Conservation (phyloP, 139 green algal species). For the Parachlorella kessleri region DNA sequence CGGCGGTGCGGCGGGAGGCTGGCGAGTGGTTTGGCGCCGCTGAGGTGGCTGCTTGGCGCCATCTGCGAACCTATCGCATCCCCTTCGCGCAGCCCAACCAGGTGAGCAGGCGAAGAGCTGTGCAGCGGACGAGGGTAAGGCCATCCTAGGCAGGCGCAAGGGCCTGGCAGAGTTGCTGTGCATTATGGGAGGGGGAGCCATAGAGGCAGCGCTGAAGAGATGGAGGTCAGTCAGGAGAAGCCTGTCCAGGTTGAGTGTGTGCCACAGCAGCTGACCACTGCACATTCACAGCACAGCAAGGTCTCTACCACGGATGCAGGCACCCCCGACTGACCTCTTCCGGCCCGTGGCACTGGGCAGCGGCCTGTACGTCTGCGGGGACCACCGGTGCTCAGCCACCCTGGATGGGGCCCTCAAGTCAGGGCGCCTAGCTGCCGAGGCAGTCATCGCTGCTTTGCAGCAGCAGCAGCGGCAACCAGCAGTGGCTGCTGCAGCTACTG, state of each 20-base stretch:
- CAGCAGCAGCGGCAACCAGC: no score
- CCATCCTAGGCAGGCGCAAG: no score
- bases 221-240: no score
- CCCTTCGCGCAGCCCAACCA: slow-evolving; percentile 93
- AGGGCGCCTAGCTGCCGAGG: slow-evolving; percentile 80
- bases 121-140: no score
- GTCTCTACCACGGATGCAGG: slow-evolving; percentile 46
- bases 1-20: slow-evolving; percentile 71
- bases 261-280: no score
- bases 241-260: no score
- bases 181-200: no score
- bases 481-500: no score
- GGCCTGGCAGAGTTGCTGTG: no score
- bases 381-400: slow-evolving; percentile 90
- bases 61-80: slow-evolving; percentile 94
- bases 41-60: slow-evolving; percentile 73
- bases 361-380: slow-evolving; percentile 83
- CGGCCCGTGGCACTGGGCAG: slow-evolving; percentile 64
- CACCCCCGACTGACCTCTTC: slow-evolving; percentile 77
- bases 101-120: slow-evolving; percentile 47
- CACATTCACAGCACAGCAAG: no score
- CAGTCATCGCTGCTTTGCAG: slow-evolving; percentile 48
- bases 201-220: no score
- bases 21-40: slow-evolving; percentile 79
- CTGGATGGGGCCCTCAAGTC: slow-evolving; percentile 86